Percentiles rank a stretch among this genome's conserved stretches.
Evolutionary conservation across 2,329 filamentous ascomycete genomes (phyloP).

Genomic region (Domatiomyces catenatus): DNA sequence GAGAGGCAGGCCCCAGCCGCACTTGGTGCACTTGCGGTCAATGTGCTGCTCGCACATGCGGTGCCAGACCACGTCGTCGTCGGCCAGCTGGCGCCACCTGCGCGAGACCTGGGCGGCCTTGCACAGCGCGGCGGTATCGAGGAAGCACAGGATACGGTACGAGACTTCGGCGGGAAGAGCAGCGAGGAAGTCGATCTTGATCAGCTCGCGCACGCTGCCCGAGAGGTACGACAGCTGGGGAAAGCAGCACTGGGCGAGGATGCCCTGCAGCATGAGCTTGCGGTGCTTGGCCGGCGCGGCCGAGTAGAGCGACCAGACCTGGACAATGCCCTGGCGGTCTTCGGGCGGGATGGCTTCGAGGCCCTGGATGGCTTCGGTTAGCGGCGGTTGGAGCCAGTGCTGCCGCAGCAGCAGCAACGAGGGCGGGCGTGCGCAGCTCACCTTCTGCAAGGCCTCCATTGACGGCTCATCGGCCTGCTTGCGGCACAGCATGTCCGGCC

Average conservation of each 20-base stretch:
- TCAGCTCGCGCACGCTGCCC: conserved; percentile 76
- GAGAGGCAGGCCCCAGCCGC: conserved; percentile 83
- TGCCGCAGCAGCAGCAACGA: not conserved
- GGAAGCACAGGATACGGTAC: conserved; percentile 80
- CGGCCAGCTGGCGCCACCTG: conserved; percentile 76
- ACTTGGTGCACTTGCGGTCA: conserved; percentile 83
- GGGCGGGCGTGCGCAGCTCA: not conserved
- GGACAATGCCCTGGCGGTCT: conserved; percentile 89
- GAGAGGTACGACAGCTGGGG: conserved; percentile 90
- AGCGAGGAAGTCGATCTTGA: conserved; percentile 91
- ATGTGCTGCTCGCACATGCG: conserved; percentile 97
- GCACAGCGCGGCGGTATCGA: conserved; percentile 87
- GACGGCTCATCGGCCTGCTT: conserved; percentile 86
- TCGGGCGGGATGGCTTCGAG: conserved; percentile 64
- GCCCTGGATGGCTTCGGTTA: conserved; percentile 28
- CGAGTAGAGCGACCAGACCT: conserved; percentile 96
- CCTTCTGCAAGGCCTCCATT: conserved; percentile 81
- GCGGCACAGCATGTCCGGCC: conserved; percentile 84
- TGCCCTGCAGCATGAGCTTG: conserved; percentile 90
- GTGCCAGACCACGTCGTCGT: conserved; percentile 96
- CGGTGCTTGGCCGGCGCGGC: conserved; percentile 86
- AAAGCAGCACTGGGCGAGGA: conserved; percentile 93
- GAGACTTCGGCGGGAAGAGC: conserved; percentile 80
- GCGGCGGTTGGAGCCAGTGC: not conserved
- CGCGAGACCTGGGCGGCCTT: conserved; percentile 89